A percentile compares a stretch with the other conserved stretches of the same genome.
Conservation (phyloP, 106 monocot species). For the Apostasia ramifera region DNA sequence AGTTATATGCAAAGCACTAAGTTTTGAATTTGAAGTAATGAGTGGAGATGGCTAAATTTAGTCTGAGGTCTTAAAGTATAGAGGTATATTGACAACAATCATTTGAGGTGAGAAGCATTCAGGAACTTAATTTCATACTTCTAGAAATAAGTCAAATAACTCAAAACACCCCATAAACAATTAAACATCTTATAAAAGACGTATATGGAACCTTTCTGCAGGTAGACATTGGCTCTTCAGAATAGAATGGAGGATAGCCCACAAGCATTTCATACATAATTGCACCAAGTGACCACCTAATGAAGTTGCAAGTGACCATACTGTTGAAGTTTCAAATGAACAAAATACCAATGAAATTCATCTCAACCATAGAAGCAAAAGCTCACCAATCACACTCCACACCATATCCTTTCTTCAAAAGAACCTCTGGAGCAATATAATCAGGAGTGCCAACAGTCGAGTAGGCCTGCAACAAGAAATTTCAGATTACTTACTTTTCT, state of each 20-base stretch:
- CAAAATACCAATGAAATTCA: not conserved
- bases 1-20: no score
- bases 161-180: no score
- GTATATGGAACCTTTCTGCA: slow-evolving; percentile 38
- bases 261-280: slow-evolving; percentile 41
- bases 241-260: slow-evolving; percentile 58
- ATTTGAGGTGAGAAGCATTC: not conserved
- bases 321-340: not conserved
- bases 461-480: slow-evolving; percentile 27
- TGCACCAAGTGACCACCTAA: slow-evolving; percentile 59
- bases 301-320: slow-evolving; percentile 6
- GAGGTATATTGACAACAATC: not conserved
- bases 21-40: no score
- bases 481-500: no score
- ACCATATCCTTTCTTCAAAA: slow-evolving; percentile 31
- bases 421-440: slow-evolving; percentile 32
- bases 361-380: not conserved
- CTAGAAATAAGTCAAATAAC: no score
- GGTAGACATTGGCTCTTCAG: slow-evolving; percentile 55
- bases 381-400: slow-evolving; percentile 51
- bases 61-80: not conserved
- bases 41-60: no score
- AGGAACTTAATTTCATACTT: no score
- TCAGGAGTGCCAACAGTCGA: slow-evolving; percentile 57
- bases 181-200: not conserved